Base-by-base conservation (phyloP, 139 green algal genomes). In the Chlamydomonas incerta region DNA sequence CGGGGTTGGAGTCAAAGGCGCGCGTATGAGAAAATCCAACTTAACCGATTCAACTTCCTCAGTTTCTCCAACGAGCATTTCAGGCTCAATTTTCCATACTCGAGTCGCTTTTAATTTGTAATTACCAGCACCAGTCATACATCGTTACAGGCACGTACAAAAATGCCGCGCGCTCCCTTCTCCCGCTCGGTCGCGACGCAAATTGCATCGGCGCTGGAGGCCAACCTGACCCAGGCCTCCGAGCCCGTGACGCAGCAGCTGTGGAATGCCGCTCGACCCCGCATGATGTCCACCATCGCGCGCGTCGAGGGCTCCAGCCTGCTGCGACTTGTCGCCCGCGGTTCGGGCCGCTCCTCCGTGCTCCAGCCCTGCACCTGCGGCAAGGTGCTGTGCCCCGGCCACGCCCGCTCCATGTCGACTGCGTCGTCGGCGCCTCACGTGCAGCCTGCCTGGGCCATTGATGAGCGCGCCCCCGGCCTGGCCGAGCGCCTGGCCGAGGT, bases 291-390 rank as follows among this genome's bases (percentile, higher is more conserved):
- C 13, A 81, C 73, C 23, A 14, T 81, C 55, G 52, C 73, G 0
- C 73, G 73, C 73, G 81, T n/a, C n/a, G 68, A 47, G 62, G 81
- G 31, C 37, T 34, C 23, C 46, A 76, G 63, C 50, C 55, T 71
- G 31, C 37, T 57, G 31, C 66, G 79, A n/a, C 75, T n/a, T 29
- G 29, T 47, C 35, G 72, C 68, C 26, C 31, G 80, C 67, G 20
- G 37, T 21, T 58, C 35, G 33, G 57, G 41, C 34, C 21, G 4
- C 55, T 66, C 18, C 9, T 24, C 31, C 33, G 3, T 58, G 52
- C 65, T 70, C 5, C 17, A 80, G 69, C 74, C 70, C 31, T 90
- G 87, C 87, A 72, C 31, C 69, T 90, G 87, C 70, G 82, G 87
- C 55, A 80, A 80, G 46, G 23, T 87, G n/a, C 31, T 86, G 26